Conservation (phyloP, 345 rosid species). For the Melaleuca alternifolia region DNA sequence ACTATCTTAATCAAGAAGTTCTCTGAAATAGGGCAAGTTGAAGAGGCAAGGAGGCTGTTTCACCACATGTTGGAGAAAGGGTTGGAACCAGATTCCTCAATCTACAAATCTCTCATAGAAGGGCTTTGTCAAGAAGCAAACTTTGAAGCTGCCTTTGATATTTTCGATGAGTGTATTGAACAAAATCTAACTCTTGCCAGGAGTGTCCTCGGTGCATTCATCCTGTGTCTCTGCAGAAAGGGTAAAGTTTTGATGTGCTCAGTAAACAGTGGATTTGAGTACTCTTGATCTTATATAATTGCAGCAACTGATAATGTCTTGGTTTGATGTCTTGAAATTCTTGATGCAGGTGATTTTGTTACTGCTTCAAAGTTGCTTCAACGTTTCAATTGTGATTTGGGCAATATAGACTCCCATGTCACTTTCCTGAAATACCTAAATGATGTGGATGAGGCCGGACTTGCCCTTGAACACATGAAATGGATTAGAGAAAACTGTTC, state of each 20-base stretch:
- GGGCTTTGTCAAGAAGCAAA: conserved; percentile 62
- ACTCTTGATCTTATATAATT: neutral
- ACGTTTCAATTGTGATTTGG: conserved; percentile 19
- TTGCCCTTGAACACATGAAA: conserved; percentile 41
- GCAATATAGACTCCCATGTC: conserved; percentile 36
- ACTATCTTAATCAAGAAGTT: conserved; percentile 56
- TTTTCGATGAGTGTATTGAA: conserved; percentile 35
- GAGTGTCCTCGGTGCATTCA: conserved; percentile 24
- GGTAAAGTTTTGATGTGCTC: conserved; percentile 18
- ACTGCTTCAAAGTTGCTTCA: conserved; percentile 39
- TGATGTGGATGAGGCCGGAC: conserved; percentile 39
- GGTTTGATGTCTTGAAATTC: neutral
- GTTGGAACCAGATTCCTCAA: conserved; percentile 45
- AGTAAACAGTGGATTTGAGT: neutral
- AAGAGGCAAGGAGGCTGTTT: conserved; percentile 63
- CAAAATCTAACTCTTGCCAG: conserved; percentile 31
- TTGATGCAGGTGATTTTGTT: conserved; percentile 33
- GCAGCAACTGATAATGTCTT: neutral
- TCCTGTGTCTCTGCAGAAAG: conserved; percentile 44
- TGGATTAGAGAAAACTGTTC: conserved; percentile 37
- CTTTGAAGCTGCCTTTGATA: conserved; percentile 42
- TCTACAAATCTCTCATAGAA: conserved; percentile 42
- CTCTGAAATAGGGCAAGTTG: conserved; percentile 54
- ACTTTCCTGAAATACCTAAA: conserved; percentile 44
- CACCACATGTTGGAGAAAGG: conserved; percentile 58